Evolutionary conservation across 73 alveolate genomes (phyloP), one percentile per base, ranked within the genome.

Genomic region (Paramecium sonneborni): DNA sequence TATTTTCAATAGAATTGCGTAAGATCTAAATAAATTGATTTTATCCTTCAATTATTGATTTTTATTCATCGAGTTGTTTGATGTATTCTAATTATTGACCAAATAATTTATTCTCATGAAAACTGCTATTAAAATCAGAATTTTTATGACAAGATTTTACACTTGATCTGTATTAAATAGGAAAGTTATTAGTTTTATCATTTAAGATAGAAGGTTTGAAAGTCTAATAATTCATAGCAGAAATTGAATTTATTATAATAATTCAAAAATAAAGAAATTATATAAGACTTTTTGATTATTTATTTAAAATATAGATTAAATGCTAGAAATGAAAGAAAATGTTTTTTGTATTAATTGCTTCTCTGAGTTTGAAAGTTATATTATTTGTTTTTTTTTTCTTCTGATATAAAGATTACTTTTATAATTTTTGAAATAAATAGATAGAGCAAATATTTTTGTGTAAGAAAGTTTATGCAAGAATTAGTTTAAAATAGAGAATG

Each of bases 1-100:
- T 79, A 30, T 24, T 24, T 46, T 79, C 90, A 39, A 79, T 43
- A 20, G 90, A 39, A 44, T 79, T 46, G 8, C 90, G 46, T 21
- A 79, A 39, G 14, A 79, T 79, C 55, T 79, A 44, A 44, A 79
- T 79, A 43, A 39, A 79, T 79, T 79, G 28, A 20, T 79, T 79
- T n/a, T 79, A 46, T 41, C 90, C 90, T 23, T 79, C 90, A 24
- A 79, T 79, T 5, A 79, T 44, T 5, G 44, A 35, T 35, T 38
- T 72, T 72, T 72, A 72, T 72, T 72, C 86, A 12, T 67, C 84
- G 7, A 67, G 26, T 67, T 67, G 20, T 67, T 67, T 52, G 68
- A 52, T 52, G 68, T 52, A 52, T 8, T 52, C 68, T 52, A 52
- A 52, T 52, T 52, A 52, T 52, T 52, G 68, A 52, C 68, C 68